These are phyloP conservation scores for Suillus bovinus DNA, from an alignment of 768 basidiomycete species.

Conservation along the genomic window DNA sequence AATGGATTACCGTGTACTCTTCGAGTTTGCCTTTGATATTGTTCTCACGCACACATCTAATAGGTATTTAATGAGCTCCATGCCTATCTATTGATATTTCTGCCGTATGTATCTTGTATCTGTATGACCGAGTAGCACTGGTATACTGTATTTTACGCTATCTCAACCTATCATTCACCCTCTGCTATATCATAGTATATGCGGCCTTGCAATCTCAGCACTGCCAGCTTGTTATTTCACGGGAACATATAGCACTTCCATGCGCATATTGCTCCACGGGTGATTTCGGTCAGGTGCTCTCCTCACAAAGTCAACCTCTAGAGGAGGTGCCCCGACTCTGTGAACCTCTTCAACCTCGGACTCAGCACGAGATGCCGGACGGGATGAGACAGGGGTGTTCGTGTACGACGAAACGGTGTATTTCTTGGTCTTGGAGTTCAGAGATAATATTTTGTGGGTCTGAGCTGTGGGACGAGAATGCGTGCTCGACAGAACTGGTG, in stretches of 20 bases:
- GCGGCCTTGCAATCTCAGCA: not conserved
- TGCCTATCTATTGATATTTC: not conserved
- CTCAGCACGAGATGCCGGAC: conserved; percentile 36
- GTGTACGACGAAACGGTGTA: conserved; percentile 57
- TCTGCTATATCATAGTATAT: not conserved
- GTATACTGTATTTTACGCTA: not conserved
- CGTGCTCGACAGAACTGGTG: conserved; percentile 14
- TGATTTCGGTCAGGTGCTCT: conserved; percentile 27
- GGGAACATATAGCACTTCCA: conserved; percentile 40
- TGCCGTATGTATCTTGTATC: not conserved
- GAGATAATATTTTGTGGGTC: conserved; percentile 60
- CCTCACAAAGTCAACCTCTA: conserved; percentile 38
- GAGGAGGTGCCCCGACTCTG: conserved; percentile 41
- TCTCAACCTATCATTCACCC: not conserved
- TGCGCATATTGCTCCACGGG: conserved; percentile 47
- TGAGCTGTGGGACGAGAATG: conserved; percentile 33
- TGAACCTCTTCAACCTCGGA: conserved; percentile 34
- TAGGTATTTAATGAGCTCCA: not conserved
- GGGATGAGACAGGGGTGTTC: conserved; percentile 31
- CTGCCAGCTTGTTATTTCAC: not conserved
- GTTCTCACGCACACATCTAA: not conserved
- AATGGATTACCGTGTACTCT: not conserved
- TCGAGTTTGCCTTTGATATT: not conserved
- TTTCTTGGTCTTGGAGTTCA: conserved; percentile 52
- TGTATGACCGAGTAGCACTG: not conserved